Evolutionary conservation across 345 rosid genomes (phyloP).

Genomic region (Turnera subulata): DNA sequence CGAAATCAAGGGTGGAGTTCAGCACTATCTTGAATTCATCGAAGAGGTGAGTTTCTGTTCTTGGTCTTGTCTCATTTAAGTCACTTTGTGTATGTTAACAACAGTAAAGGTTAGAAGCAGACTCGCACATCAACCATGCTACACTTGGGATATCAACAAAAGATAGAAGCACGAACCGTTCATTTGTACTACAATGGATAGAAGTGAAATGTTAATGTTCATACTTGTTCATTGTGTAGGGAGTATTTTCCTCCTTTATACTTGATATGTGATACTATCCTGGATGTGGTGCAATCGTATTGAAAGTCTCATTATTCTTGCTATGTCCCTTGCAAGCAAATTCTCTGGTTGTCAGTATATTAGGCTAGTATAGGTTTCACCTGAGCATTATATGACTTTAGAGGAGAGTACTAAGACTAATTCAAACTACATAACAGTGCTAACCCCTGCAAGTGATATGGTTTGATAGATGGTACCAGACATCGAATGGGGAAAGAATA

Average conservation of each 20-base stretch:
- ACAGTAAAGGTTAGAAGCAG: no score
- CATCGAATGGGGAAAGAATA: constrained; percentile 98
- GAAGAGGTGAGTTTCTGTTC: constrained; percentile 61
- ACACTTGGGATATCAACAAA: background rate
- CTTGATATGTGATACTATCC: background rate
- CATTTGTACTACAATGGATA: no score
- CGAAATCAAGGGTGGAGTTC: constrained; percentile 65
- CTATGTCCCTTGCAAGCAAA: no score
- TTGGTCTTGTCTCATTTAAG: constrained; percentile 4
- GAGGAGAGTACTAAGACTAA: background rate
- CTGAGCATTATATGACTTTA: no score
- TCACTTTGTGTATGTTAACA: background rate
- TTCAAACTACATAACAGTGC: background rate
- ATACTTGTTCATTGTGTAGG: no score
- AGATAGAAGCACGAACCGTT: no score
- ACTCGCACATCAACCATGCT: background rate
- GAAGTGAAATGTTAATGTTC: no score
- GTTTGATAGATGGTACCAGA: constrained; percentile 93
- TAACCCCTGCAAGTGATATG: constrained; percentile 22
- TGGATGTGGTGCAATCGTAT: constrained; percentile 2
- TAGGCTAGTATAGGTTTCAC: no score
- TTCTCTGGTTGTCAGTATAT: no score
- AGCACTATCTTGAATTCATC: constrained; percentile 85
- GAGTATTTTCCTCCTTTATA: no score
- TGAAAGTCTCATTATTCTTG: no score